A percentile compares a stretch with the other conserved stretches of the same genome.
These are phyloP conservation scores for Termitomyces sp. DNA, from an alignment of 768 basidiomycete genomes.

Conservation along the genomic window DNA sequence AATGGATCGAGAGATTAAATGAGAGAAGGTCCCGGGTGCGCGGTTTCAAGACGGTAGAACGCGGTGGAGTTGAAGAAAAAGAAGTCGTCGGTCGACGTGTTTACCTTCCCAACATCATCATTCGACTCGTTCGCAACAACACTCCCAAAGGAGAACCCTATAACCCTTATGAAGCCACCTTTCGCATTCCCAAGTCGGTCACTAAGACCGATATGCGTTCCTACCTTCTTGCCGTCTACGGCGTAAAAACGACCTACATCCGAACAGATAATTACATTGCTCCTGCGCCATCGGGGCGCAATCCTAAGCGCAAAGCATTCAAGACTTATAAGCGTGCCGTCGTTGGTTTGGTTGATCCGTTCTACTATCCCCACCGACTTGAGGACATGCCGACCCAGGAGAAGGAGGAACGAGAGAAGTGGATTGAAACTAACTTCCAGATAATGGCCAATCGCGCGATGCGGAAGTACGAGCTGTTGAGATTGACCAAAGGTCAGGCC, in stretches of 20 bases:
- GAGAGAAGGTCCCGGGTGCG: constrained; percentile 60
- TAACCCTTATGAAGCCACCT: constrained; percentile 93
- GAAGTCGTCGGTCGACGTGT: constrained; percentile 74
- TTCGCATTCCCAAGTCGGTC: constrained; percentile 83
- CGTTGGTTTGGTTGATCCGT: constrained; percentile 87
- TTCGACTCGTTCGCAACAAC: constrained; percentile 79
- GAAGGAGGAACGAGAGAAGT: constrained; percentile 49
- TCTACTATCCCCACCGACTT: constrained; percentile 82
- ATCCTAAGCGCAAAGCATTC: constrained; percentile 28
- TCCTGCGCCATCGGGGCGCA: constrained; percentile 33
- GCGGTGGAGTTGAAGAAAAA: constrained; percentile 32
- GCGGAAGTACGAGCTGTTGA: constrained; percentile 33
- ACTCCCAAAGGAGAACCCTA: constrained; percentile 75
- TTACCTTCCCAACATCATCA: constrained; percentile 85
- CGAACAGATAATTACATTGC: constrained; percentile 90
- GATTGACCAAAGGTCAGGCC: constrained; percentile 32
- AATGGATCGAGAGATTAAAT: constrained; percentile 58
- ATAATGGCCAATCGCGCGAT: constrained; percentile 31
- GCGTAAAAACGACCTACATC: constrained; percentile 86
- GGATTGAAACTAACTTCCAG: constrained; percentile 60
- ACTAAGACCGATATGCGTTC: constrained; percentile 92
- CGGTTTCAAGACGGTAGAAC: constrained; percentile 45
- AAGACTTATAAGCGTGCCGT: constrained; percentile 87
- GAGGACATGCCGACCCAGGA: constrained; percentile 71
- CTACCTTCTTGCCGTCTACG: constrained; percentile 81